These are phyloP conservation scores for Magnolia officinalis DNA, from an alignment of 164 flowering plant genomes.

Conservation along the genomic window DNA sequence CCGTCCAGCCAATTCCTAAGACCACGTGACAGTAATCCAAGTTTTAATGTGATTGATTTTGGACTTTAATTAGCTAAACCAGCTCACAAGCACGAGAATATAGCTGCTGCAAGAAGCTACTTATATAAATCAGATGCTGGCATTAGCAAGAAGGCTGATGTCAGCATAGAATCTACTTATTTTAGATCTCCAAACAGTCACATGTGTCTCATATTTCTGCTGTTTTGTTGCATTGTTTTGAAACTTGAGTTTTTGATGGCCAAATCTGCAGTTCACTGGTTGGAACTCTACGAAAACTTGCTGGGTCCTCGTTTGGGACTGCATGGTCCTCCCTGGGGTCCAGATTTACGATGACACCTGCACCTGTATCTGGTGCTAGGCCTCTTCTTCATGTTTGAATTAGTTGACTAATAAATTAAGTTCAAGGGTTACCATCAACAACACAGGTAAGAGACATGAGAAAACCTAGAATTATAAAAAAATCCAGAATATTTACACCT, in stretches of 20 bases:
- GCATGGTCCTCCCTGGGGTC: neutral
- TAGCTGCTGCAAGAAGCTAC: neutral
- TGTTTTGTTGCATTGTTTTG: neutral
- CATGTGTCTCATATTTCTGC: neutral
- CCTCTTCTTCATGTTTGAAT: too few relatives aligned
- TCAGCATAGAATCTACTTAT: neutral
- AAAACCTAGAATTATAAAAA: too few relatives aligned
- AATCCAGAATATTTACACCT: too few relatives aligned
- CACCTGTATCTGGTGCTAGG: too few relatives aligned
- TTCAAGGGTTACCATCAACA: too few relatives aligned
- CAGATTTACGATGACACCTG: neutral
- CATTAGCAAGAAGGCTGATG: neutral
- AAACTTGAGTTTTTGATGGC: neutral
- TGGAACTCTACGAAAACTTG: too few relatives aligned
- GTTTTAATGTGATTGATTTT: neutral
- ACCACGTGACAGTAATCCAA: neutral
- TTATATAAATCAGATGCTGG: neutral
- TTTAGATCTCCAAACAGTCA: neutral
- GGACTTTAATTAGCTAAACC: neutral
- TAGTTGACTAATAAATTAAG: too few relatives aligned
- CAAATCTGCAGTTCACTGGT: neutral
- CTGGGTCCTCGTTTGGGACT: neutral
- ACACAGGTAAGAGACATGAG: too few relatives aligned
- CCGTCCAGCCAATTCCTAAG: too few relatives aligned
- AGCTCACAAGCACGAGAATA: neutral